These are phyloP conservation scores for Bidens hawaiensis DNA, from an alignment of 140 eudicot species.

Conservation along the genomic window DNA sequence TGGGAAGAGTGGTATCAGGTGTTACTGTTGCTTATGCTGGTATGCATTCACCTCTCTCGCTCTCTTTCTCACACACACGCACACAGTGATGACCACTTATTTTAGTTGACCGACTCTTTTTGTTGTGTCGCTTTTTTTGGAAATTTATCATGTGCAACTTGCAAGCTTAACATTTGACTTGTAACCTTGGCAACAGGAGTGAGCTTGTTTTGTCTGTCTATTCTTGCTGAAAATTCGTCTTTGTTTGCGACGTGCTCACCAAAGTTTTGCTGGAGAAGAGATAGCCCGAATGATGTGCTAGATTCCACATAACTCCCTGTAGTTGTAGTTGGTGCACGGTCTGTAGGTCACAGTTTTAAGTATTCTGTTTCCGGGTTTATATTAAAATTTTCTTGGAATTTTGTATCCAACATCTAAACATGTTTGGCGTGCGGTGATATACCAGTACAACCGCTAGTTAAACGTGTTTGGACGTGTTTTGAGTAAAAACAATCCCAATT, in stretches of 20 bases:
- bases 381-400: not conserved
- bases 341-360: constrained; percentile 3
- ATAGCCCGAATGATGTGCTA: constrained; percentile 35
- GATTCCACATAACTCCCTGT: constrained; percentile 26
- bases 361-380: constrained; percentile 9
- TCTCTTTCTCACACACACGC: not conserved
- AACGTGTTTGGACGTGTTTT: too few relatives aligned
- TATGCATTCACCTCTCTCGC: constrained; percentile 19
- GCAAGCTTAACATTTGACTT: constrained; percentile 3
- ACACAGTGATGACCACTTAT: not conserved
- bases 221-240: constrained; percentile 63
- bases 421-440: not conserved
- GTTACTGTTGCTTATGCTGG: constrained; percentile 90
- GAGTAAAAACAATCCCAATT: too few relatives aligned
- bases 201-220: constrained; percentile 71
- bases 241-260: constrained; percentile 36
- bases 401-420: not conserved
- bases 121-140: not conserved
- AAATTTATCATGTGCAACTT: not conserved
- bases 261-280: constrained; percentile 43
- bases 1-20: constrained; percentile 86
- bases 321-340: not conserved
- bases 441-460: too few relatives aligned
- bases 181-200: constrained; percentile 53
- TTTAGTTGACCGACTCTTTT: not conserved